Conservation (phyloP, 1,139 yeast species). For the Tardiomyces blankii region DNA sequence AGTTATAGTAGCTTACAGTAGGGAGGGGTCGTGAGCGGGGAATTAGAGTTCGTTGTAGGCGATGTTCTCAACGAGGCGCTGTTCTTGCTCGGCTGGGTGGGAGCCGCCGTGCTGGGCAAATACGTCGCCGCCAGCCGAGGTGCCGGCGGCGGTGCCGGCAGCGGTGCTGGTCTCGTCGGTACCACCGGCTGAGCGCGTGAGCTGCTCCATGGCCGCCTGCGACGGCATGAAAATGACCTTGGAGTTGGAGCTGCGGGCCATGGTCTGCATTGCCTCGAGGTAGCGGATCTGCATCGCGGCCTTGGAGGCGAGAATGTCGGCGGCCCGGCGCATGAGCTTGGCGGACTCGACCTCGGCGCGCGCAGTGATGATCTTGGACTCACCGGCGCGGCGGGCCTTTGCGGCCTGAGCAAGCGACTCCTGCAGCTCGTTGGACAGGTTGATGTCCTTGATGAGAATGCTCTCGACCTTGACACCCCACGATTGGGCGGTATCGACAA, state of each 20-base stretch:
- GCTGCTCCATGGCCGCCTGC: constrained; percentile 29
- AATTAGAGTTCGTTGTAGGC: background rate
- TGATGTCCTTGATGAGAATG: constrained; percentile 58
- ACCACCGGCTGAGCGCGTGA: constrained; percentile 3
- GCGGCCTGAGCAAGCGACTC: constrained; percentile 64
- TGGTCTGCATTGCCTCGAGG: constrained; percentile 67
- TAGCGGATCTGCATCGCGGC: constrained; percentile 76
- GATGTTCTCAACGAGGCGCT: background rate
- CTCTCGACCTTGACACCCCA: constrained; percentile 71
- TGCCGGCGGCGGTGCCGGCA: too few relatives aligned
- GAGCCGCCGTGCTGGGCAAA: background rate
- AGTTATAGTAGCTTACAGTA: too few relatives aligned
- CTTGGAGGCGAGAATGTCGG: constrained; percentile 63
- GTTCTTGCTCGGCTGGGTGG: background rate
- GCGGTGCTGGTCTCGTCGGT: background rate
- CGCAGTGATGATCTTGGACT: constrained; percentile 65
- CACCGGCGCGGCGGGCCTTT: constrained; percentile 68
- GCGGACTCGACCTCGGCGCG: constrained; percentile 71
- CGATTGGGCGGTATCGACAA: constrained; percentile 50
- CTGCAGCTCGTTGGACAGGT: constrained; percentile 46
- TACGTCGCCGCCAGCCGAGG: background rate
- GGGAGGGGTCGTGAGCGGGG: too few relatives aligned
- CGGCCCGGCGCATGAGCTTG: constrained; percentile 68
- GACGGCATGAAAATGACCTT: constrained; percentile 69
- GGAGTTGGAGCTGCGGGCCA: constrained; percentile 52